Base-by-base conservation (phyloP, 495 filamentous ascomycete species). In the Tirmania nivea region DNA sequence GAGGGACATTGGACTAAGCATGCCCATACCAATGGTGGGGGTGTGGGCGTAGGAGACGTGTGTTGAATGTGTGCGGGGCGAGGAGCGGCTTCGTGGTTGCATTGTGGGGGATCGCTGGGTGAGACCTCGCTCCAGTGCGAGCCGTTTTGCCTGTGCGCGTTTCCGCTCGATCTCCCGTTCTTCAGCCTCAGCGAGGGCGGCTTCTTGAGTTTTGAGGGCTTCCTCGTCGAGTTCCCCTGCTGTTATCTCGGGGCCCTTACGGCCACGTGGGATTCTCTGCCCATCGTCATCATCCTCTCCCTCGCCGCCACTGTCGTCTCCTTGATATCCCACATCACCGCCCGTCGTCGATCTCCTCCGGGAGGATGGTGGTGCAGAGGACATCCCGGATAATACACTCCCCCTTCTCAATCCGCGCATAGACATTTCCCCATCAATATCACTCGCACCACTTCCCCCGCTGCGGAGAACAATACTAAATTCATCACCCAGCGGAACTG, bases 401-500 rank as follows among this genome's bases (percentile, higher is more conserved):
- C 39, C 39, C 75, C 56, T 75, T 75, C 53, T 74, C 77, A 53
- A 69, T 75, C 57, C 68, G 64, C n/a, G 77, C 76, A 58, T 76
- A 80, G 52, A 76, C 78, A 55, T 81, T 84, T 48, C 78, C 78
- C 35, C 74, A 8, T 45, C 75, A 59, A 92, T 87, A 57, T 90
- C 79, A 8, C 71, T 68, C 31, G 72, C 74, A 19, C 73, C 59
- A 8, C 68, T 75, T 0, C 80, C 84, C 31, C 73, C 75, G 34
- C 79, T 73, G 39, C 80, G 73, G 34, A 94, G 67, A 1, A 77
- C 75, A 67, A 94, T 78, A 1, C 84, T 78, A 59, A 96, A 94
- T 60, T 96, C 90, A 66, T 96, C 90, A 59, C 87, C 84, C 51
- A 97, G 69, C 1, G 90, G 87, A 21, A 95, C 78, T 1, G 90